Percentiles rank a stretch among this genome's conserved stretches.
These are phyloP conservation scores for Dryas alaskensis DNA, from an alignment of 306 rosid species.

Conservation along the genomic window DNA sequence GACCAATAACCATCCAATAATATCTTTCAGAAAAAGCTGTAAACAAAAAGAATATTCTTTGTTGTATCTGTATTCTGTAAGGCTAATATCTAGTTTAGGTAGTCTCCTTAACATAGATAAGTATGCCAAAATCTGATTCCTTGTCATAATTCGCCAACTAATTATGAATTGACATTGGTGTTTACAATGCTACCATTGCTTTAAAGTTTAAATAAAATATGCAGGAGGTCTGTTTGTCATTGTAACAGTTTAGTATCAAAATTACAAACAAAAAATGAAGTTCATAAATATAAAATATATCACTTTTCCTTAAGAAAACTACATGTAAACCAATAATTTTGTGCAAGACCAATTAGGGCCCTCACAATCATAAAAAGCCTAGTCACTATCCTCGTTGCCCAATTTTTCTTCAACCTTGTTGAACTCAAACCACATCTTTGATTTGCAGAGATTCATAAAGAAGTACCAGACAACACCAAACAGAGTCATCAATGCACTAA, in stretches of 20 bases:
- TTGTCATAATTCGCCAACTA: no score
- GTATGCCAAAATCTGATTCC: no score
- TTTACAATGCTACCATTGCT: no score
- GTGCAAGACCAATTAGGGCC: neutral
- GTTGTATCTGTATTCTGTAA: no score
- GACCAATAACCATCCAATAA: no score
- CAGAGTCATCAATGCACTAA: conserved; percentile 41
- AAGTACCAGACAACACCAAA: conserved; percentile 39
- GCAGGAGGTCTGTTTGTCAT: no score
- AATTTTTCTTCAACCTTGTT: conserved; percentile 7
- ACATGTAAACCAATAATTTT: neutral
- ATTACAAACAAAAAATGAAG: neutral
- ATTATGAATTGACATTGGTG: no score
- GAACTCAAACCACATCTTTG: conserved; percentile 33
- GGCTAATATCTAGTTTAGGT: no score
- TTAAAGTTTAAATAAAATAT: no score
- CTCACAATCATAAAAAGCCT: neutral
- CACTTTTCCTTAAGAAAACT: neutral
- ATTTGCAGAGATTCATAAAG: conserved; percentile 29
- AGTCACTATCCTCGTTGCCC: neutral
- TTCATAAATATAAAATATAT: neutral
- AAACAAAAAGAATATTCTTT: no score
- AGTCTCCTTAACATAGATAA: no score
- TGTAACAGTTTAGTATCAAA: neutral
- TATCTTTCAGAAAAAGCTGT: no score